Evolutionary conservation across 805 yeast species (phyloP).

Genomic region (Wickerhamiella domercqiae): DNA sequence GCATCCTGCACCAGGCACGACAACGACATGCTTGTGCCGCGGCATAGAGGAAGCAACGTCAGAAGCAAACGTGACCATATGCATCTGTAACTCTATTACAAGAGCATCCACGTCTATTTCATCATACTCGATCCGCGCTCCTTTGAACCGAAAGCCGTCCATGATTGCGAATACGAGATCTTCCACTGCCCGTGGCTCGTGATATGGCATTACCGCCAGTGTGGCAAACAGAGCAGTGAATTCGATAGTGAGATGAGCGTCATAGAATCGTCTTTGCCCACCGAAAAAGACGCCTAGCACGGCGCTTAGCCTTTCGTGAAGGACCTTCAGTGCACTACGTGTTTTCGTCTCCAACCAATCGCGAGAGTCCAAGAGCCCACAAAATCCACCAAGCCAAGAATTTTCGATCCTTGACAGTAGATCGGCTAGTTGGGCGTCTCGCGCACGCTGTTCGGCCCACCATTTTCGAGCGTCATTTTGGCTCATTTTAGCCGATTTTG

Average conservation of each 20-base stretch:
- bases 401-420: constrained; percentile 45
- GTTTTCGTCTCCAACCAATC: constrained; percentile 17
- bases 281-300: too few relatives aligned
- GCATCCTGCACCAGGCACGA: constrained; percentile 54
- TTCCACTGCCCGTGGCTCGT: constrained; percentile 24
- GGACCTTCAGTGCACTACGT: constrained; percentile 7
- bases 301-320: constrained; percentile 24
- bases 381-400: constrained; percentile 67
- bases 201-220: background rate
- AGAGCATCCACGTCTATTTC: constrained; percentile 46
- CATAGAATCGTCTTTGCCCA: too few relatives aligned
- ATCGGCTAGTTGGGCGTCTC: constrained; percentile 41
- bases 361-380: constrained; percentile 38
- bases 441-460: constrained; percentile 57
- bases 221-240: background rate
- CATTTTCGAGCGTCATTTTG: constrained; percentile 30
- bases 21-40: constrained; percentile 45
- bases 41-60: too few relatives aligned
- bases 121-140: constrained; percentile 49
- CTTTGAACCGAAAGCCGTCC: constrained; percentile 46
- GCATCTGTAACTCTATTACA: constrained; percentile 35
- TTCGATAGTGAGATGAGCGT: background rate
- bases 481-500: background rate
- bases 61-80: constrained; percentile 25
- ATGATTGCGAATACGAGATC: constrained; percentile 49